Evolutionary conservation across 495 filamentous ascomycete species (phyloP), one percentile per base, ranked within the genome.

Genomic region (Aspergillus ostianus): DNA sequence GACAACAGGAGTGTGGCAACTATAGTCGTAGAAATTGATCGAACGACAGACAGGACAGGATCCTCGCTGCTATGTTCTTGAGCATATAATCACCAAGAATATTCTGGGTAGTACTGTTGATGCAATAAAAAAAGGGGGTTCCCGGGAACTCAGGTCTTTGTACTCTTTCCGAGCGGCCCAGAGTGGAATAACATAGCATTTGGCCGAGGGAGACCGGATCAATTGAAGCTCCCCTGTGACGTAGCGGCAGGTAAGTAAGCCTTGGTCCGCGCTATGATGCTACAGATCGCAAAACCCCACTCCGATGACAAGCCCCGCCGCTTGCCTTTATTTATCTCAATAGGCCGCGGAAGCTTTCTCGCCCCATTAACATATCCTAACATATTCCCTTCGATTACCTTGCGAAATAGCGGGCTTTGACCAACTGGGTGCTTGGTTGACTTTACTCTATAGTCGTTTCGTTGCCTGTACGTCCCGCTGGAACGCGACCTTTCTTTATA

Each of bases 271-370:
- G 53, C 44, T 46, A 44, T 27, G 26, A 52, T 49, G 26, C 56
- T 58, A 26, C 47, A 44, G 59, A 68, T 58, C 44, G 60, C 50
- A 49, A 45, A 47, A 53, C 65, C 65, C 65, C 65, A 68, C 65
- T 68, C 62, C 63, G 65, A 68, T 60, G 57, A 63, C 62, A 56
- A 63, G 57, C 65, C 65, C 65, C 65, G 65, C 65, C 55, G 51
- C 57, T 59, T 47, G 59, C 63, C 26, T 60, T 52, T 60, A 64
- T 67, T 64, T 61, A 61, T 65, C 58, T 27, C 15, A 29, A 60
- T 59, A 18, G 19, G 44, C 46, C 51, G 46, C 60, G 29, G 50
- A 60, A 60, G 61, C 65, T 62, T 64, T 56, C 44, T 51, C 53
- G 41, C 15, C 52, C 17, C 27, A 9, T n/a, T 45, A 45, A 19